Percentiles rank a stretch among this genome's conserved stretches.
Conservation (phyloP, 306 rosid genomes). For the Pueraria montana region DNA sequence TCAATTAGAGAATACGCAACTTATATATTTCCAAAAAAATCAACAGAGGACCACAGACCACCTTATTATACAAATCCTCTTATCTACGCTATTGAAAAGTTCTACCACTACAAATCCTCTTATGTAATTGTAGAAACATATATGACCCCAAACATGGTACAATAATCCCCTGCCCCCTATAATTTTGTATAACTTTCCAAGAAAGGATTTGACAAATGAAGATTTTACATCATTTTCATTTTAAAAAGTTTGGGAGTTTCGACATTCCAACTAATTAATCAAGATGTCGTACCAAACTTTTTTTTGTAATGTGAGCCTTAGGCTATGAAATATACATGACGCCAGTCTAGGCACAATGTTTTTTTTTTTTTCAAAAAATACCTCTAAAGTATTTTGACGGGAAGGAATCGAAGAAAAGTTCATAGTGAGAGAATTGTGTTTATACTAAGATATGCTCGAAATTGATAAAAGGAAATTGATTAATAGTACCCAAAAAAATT, state of each 20-base stretch:
- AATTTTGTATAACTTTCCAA: not conserved
- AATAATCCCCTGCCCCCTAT: not conserved
- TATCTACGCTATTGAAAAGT: not conserved
- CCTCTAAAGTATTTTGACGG: constrained; percentile 60
- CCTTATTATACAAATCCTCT: not conserved
- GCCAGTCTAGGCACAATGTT: constrained; percentile 59
- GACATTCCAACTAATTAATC: constrained; percentile 43
- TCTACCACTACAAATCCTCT: not conserved
- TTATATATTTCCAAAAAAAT: not conserved
- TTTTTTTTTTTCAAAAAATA: constrained; percentile 71
- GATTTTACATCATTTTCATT: constrained; percentile 29
- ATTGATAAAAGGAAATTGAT: not conserved
- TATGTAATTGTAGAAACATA: not conserved
- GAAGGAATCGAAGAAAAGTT: constrained; percentile 30
- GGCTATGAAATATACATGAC: constrained; percentile 70
- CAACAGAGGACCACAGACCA: not conserved
- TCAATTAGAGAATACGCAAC: not conserved
- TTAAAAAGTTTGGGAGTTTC: constrained; percentile 7
- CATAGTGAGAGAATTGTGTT: constrained; percentile 21
- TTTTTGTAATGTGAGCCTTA: constrained; percentile 62
- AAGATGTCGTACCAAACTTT: constrained; percentile 68
- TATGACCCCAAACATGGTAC: not conserved
- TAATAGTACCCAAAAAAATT: not conserved
- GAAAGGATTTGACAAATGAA: constrained; percentile 29
- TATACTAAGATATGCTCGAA: not conserved